Percentiles rank a stretch among this genome's conserved stretches.
Evolutionary conservation across 306 rosid species (phyloP).

Genomic region (Luffa acutangula): DNA sequence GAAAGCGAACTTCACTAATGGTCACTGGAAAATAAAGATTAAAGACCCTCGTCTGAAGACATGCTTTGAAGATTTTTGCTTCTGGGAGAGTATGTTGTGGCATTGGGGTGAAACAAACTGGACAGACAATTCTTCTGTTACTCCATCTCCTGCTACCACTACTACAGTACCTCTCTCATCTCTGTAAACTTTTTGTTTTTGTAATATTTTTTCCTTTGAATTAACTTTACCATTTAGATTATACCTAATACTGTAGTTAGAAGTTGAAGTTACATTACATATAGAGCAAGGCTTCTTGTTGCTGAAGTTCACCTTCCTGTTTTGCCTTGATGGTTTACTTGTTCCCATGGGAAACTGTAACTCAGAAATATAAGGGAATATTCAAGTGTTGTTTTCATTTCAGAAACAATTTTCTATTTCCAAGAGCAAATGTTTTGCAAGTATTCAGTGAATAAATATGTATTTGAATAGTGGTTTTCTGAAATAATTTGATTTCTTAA

Average conservation of each 20-base stretch:
- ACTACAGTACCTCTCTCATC: constrained; percentile 26
- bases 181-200: constrained; percentile 16
- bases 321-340: neutral
- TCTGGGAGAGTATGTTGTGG: constrained; percentile 84
- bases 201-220: neutral
- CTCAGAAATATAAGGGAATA: neutral
- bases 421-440: neutral
- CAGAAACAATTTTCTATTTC: neutral
- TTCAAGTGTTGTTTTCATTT: neutral
- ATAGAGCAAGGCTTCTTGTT: neutral
- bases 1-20: constrained; percentile 61
- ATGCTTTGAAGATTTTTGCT: constrained; percentile 68
- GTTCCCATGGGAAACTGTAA: neutral
- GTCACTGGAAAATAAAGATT: constrained; percentile 75
- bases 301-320: neutral
- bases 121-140: constrained; percentile 49
- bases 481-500: neutral
- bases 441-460: neutral
- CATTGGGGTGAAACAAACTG: constrained; percentile 79
- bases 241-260: neutral
- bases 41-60: constrained; percentile 49
- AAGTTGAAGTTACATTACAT: neutral
- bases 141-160: constrained; percentile 21
- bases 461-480: neutral
- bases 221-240: neutral